Evolutionary conservation across 768 basidiomycete genomes (phyloP).

Genomic region (Boletus reticuloceps): DNA sequence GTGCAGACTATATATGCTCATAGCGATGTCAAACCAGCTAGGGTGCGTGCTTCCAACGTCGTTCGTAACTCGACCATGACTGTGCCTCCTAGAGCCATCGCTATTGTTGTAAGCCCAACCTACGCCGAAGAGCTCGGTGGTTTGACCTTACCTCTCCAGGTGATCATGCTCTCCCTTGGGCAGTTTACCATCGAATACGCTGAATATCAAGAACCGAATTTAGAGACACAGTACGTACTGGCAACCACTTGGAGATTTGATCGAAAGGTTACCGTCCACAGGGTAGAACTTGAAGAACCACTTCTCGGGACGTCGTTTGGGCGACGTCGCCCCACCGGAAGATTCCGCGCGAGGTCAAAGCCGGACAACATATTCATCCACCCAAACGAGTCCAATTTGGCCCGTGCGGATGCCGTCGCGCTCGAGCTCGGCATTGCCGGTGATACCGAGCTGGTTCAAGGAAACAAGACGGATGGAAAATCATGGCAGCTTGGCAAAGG

Average conservation of each 20-base stretch:
- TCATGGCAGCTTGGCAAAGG: constrained; percentile 55
- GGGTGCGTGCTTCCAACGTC: constrained; percentile 44
- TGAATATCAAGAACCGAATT: constrained; percentile 18
- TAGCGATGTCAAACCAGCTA: constrained; percentile 69
- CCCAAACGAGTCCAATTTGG: constrained; percentile 59
- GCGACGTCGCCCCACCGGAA: constrained; percentile 5
- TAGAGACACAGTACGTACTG: constrained; percentile 20
- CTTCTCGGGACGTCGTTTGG: constrained; percentile 17
- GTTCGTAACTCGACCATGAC: constrained; percentile 7
- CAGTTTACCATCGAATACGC: constrained; percentile 53
- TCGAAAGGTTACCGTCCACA: background rate
- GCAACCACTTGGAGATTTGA: background rate
- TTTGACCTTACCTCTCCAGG: constrained; percentile 34
- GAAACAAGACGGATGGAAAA: constrained; percentile 36
- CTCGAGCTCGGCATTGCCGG: constrained; percentile 50
- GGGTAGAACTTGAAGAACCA: constrained; percentile 16
- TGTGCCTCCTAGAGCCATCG: constrained; percentile 19
- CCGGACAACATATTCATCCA: constrained; percentile 62
- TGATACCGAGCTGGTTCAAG: constrained; percentile 47
- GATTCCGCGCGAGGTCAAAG: constrained; percentile 51
- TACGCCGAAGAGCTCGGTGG: background rate
- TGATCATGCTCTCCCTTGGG: constrained; percentile 51
- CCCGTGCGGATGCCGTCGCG: constrained; percentile 63
- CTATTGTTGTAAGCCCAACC: constrained; percentile 18
- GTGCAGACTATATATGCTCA: constrained; percentile 65